Percentiles rank a stretch among this genome's conserved stretches.
These are phyloP conservation scores for Globisporangium viniferum DNA, from an alignment of 352 stramenopile species.

Conservation along the genomic window DNA sequence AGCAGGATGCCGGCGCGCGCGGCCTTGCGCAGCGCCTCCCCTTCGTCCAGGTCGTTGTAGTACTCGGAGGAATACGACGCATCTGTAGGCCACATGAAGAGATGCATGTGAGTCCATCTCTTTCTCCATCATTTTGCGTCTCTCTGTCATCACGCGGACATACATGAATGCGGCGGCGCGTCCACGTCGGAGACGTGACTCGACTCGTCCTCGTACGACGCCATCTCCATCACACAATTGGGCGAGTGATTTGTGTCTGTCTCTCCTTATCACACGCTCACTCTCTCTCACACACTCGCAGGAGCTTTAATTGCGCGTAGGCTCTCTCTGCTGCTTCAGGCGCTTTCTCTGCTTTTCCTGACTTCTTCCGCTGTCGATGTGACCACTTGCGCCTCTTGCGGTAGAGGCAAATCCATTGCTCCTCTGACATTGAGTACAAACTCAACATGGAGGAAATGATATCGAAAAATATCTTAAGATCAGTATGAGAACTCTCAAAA, in stretches of 20 bases:
- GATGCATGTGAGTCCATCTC: not conserved
- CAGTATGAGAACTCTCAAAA: too few relatives aligned
- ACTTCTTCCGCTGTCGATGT: not conserved
- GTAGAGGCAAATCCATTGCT: not conserved
- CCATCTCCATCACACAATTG: not conserved
- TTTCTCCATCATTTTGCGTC: too few relatives aligned
- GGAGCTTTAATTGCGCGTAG: not conserved
- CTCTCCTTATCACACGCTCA: not conserved
- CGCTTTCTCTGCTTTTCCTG: not conserved
- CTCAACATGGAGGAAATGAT: too few relatives aligned
- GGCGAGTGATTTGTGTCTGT: too few relatives aligned
- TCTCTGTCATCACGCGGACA: not conserved
- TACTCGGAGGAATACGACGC: slow-evolving; percentile 30
- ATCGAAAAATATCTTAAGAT: too few relatives aligned
- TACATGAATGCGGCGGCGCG: slow-evolving; percentile 17
- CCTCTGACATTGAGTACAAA: too few relatives aligned
- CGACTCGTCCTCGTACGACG: slow-evolving; percentile 8
- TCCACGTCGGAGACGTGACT: slow-evolving; percentile 10
- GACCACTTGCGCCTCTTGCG: not conserved
- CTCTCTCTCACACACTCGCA: not conserved
- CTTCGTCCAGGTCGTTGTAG: slow-evolving; percentile 46
- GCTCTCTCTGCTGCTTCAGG: too few relatives aligned
- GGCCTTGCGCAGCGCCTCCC: slow-evolving; percentile 61
- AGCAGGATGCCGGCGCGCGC: slow-evolving; percentile 68
- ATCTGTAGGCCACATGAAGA: not conserved